These are phyloP conservation scores for Ustilaginoidea virens DNA, from an alignment of 2,329 filamentous ascomycete genomes.

Conservation along the genomic window DNA sequence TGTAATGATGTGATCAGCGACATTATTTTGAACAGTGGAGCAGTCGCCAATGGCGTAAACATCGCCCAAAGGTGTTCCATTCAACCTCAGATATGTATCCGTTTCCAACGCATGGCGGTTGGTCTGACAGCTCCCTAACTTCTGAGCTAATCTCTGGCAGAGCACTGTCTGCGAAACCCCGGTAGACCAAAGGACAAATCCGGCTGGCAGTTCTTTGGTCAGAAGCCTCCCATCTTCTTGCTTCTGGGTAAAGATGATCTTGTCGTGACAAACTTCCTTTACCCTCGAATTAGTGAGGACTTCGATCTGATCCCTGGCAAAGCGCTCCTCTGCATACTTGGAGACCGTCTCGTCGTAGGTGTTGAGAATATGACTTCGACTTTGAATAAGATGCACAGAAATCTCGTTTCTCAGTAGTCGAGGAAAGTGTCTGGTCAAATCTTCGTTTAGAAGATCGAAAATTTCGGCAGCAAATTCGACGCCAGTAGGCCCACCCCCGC, in stretches of 20 bases:
- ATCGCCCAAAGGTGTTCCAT: slow-evolving; percentile 78
- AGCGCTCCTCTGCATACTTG: slow-evolving; percentile 78
- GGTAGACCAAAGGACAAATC: slow-evolving; percentile 96
- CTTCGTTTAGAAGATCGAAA: slow-evolving; percentile 92
- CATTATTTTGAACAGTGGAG: slow-evolving; percentile 91
- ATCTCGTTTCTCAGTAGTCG: slow-evolving; percentile 90
- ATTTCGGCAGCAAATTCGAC: slow-evolving; percentile 96
- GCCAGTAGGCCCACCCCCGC: slow-evolving; percentile 87
- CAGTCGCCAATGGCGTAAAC: slow-evolving; percentile 97
- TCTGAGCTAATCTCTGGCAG: slow-evolving; percentile 59
- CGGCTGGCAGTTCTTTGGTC: slow-evolving; percentile 89
- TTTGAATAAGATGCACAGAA: slow-evolving; percentile 93
- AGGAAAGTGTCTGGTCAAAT: slow-evolving; percentile 71
- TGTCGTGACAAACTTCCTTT: slow-evolving; percentile 70
- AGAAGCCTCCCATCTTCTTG: slow-evolving; percentile 54
- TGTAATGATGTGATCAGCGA: slow-evolving; percentile 77
- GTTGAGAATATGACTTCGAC: slow-evolving; percentile 86
- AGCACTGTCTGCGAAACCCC: slow-evolving; percentile 80
- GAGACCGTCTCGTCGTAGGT: slow-evolving; percentile 95
- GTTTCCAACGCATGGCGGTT: slow-evolving; percentile 91
- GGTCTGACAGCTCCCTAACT: slow-evolving; percentile 60
- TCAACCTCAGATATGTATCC: slow-evolving; percentile 79
- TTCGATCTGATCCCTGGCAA: slow-evolving; percentile 80
- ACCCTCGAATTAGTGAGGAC: slow-evolving; percentile 88
- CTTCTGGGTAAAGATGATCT: slow-evolving; percentile 80